Evolutionary conservation across 352 stramenopile genomes (phyloP).

Genomic region (Phytophthora hibernalis): DNA sequence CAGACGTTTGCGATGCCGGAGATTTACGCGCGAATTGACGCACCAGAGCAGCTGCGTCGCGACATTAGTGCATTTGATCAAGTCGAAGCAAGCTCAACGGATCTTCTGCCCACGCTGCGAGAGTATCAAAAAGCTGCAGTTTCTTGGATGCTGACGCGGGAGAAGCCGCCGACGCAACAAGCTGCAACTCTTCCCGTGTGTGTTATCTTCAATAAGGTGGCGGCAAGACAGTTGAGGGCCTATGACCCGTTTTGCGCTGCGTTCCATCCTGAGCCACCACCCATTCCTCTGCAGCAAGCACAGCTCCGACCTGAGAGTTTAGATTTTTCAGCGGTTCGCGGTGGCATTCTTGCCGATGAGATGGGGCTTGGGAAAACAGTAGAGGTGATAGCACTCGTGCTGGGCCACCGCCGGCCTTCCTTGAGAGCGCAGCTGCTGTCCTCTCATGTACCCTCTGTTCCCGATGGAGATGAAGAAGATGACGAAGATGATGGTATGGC

Average conservation of each 20-base stretch:
- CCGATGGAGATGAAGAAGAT: background rate
- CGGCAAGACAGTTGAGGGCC: background rate
- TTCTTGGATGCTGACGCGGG: conserved; percentile 94
- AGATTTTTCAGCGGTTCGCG: conserved; percentile 43
- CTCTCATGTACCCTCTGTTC: background rate
- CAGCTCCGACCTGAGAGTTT: conserved; percentile 19
- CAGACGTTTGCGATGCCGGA: conserved; percentile 61
- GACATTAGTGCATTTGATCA: conserved; percentile 21
- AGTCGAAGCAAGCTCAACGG: conserved; percentile 4
- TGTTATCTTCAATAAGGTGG: conserved; percentile 29
- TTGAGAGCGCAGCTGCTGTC: conserved; percentile 27
- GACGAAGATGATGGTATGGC: conserved; percentile 17
- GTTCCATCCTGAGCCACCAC: conserved; percentile 28
- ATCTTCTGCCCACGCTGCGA: conserved; percentile 89
- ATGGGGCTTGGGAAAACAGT: conserved; percentile 93
- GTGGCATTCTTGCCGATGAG: conserved; percentile 93
- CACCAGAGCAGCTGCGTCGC: conserved; percentile 41
- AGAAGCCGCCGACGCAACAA: conserved; percentile 57
- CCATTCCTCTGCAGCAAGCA: conserved; percentile 4
- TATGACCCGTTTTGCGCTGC: conserved; percentile 55
- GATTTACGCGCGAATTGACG: conserved; percentile 63
- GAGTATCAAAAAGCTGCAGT: conserved; percentile 97
- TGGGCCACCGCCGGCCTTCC: conserved; percentile 57
- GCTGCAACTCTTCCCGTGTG: conserved; percentile 2
- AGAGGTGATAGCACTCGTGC: conserved; percentile 70